A percentile compares a stretch with the other conserved stretches of the same genome.
These are phyloP conservation scores for Coniochaeta sp. DNA, from an alignment of 2,329 filamentous ascomycete species.

Conservation along the genomic window DNA sequence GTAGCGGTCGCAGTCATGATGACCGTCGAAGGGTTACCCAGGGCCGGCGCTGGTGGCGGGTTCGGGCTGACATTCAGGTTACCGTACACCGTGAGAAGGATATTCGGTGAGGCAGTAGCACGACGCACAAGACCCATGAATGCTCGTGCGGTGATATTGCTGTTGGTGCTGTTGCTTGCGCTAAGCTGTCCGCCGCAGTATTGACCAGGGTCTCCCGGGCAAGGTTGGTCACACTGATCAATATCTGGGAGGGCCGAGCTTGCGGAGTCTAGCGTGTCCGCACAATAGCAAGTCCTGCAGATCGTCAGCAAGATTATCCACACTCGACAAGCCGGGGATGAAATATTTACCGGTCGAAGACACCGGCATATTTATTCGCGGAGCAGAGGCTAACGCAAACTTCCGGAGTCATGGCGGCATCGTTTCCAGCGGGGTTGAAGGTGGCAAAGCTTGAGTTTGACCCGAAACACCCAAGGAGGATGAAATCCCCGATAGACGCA, in stretches of 20 bases:
- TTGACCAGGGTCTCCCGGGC: conserved; percentile 31
- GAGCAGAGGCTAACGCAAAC: conserved; percentile 2
- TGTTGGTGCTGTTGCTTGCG: conserved; percentile 5
- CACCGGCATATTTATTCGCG: conserved; percentile 1
- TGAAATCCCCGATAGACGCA: conserved; percentile 21
- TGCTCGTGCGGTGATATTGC: conserved; percentile 3
- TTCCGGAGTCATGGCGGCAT: conserved; percentile 2
- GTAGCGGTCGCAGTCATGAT: conserved; percentile 1
- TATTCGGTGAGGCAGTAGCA: conserved; percentile 18
- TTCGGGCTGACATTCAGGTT: conserved; percentile 16
- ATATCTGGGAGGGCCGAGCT: conserved; percentile 26
- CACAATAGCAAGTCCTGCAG: conserved; percentile 33
- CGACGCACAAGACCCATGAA: conserved; percentile 13
- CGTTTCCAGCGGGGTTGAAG: background rate
- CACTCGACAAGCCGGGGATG: background rate
- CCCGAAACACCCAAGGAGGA: conserved; percentile 2
- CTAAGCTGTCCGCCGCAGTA: conserved; percentile 31
- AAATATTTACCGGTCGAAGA: background rate
- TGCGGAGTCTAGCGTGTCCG: conserved; percentile 28
- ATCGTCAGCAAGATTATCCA: background rate
- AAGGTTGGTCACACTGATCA: conserved; percentile 27
- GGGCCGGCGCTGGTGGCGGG: conserved; percentile 18
- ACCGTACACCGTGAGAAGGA: conserved; percentile 37
- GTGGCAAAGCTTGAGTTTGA: conserved; percentile 1
- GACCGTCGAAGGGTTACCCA: background rate